These are phyloP conservation scores for Rhododendron molle DNA, from an alignment of 148 eudicot species.

Conservation along the genomic window DNA sequence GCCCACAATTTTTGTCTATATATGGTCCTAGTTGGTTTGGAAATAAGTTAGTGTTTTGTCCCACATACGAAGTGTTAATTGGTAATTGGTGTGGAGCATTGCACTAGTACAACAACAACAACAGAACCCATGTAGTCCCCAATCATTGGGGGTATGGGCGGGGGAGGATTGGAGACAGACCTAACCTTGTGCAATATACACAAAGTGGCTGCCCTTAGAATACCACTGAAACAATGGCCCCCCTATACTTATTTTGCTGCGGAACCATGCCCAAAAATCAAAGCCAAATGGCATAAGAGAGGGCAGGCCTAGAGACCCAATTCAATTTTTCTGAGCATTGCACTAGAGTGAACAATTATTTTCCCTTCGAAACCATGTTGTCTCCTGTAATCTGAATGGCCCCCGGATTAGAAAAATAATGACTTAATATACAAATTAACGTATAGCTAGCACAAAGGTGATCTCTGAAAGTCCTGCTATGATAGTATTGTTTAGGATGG, in stretches of 20 bases:
- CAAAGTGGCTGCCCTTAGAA: no score
- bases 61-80: neutral
- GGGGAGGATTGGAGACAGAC: no score
- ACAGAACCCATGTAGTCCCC: no score
- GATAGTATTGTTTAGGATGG: neutral
- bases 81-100: neutral
- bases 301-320: no score
- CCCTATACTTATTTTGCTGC: no score
- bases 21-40: neutral
- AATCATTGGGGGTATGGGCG: no score
- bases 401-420: neutral
- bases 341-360: neutral
- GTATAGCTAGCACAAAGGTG: neutral
- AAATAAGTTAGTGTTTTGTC: neutral
- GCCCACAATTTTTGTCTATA: neutral
- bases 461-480: neutral
- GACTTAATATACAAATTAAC: neutral
- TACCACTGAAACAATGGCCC: no score
- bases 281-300: no score
- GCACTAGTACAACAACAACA: neutral
- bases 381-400: neutral
- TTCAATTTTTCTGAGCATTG: no score
- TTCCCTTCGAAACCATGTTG: neutral
- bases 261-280: no score
- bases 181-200: no score